A percentile compares a stretch with the other conserved stretches of the same genome.
Evolutionary conservation across 257 asterid genomes (phyloP).

Genomic region (Solanum clarkiae): DNA sequence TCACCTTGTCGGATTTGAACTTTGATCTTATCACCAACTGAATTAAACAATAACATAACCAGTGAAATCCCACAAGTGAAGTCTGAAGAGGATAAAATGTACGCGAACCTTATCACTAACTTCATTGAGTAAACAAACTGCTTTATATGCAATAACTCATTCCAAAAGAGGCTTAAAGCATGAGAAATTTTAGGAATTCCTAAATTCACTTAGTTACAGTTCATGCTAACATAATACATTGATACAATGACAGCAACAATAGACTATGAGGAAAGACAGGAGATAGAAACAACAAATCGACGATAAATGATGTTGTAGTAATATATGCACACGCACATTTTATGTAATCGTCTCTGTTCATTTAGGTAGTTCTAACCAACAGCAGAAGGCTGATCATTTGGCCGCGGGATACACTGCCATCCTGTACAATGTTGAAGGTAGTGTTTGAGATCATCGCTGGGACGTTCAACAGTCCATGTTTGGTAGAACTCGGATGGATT

Average conservation of each 20-base stretch:
- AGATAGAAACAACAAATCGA: not conserved
- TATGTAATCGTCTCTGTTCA: not conserved
- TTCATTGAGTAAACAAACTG: not conserved
- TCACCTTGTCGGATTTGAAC: not conserved
- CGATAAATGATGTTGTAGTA: not conserved
- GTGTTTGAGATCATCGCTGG: conserved; percentile 43
- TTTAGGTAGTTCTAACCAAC: not conserved
- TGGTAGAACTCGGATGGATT: conserved; percentile 45
- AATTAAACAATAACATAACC: not conserved
- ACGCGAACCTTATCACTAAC: not conserved
- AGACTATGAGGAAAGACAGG: not conserved
- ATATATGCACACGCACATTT: not conserved
- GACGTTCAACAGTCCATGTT: conserved; percentile 53
- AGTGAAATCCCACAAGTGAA: no score
- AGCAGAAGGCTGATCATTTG: conserved; percentile 21
- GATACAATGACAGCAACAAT: not conserved
- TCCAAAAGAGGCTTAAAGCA: not conserved
- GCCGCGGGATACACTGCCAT: conserved; percentile 36
- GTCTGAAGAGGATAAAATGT: no score
- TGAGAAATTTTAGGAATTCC: not conserved
- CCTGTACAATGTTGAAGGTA: conserved; percentile 58
- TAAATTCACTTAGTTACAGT: not conserved
- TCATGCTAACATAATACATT: not conserved
- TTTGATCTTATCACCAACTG: not conserved
- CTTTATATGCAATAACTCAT: not conserved